Evolutionary conservation across 352 stramenopile species (phyloP), one percentile per base, ranked within the genome.

Genomic region (Phytophthora quininea): DNA sequence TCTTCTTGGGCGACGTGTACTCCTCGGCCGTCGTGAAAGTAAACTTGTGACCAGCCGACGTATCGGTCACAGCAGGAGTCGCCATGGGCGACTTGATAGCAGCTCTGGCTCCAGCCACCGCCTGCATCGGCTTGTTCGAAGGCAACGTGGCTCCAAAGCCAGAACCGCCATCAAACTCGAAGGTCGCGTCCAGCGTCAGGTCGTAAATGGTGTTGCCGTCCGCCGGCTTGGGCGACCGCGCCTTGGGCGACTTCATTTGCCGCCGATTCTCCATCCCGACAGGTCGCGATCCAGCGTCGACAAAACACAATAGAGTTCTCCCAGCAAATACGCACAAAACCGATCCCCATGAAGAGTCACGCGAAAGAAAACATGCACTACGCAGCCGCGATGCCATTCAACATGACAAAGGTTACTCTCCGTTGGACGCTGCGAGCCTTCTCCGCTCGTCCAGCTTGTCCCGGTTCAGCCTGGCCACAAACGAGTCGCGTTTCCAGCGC

Each of bases 401-500:
- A 24, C 3, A 46, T 46, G 31, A 32, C 5, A 42, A 27, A 19
- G 10, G 4, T 67, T 74, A 79, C 47, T 79, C 67, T 3, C 56
- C 50, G 33, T 42, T 54, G 14, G 69, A 69, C 0, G 53, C 45
- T 1, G 51, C 68, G 15, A 74, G 54, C n/a, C 74, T 64, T 43
- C 71, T 58, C 31, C 84, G 87, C 63, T 81, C 69, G 29, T 91
- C 77, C 58, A 84, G 61, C 71, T 96, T 96, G 49, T 90, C 83
- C 7, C 88, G 74, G 53, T 96, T 96, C 14, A 93, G 64, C 42
- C 86, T 76, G 55, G 82, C 82, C 15, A 96, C 85, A 56, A 96
- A 96, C 29, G 88, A 95, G 58, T 93, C 72, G 15, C 60, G 71
- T 57, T 95, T 94, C 88, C 88, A 96, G 19, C 82, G 66, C 56